phyloP scores from a whole-genome alignment of 2,329 filamentous ascomycete genomes.

The Lojkania enalia region DNA sequence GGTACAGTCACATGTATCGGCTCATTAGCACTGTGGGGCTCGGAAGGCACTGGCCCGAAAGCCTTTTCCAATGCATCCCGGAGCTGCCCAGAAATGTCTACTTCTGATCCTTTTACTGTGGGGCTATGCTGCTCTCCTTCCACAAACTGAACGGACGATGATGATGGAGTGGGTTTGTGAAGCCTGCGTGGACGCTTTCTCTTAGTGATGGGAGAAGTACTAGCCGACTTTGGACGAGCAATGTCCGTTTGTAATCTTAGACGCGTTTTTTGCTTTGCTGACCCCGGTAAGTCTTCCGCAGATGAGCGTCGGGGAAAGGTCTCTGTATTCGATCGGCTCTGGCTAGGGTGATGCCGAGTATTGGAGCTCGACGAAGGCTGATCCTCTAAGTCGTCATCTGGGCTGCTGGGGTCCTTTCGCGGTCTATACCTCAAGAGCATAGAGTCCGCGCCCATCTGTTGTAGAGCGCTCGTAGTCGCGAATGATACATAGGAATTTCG shows the following conservation, averaged over 20 bases:
- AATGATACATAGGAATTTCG: constrained; percentile 8
- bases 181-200: constrained; percentile 18
- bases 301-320: constrained; percentile 13
- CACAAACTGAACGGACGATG: constrained; percentile 12
- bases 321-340: constrained; percentile 2
- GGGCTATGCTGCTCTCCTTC: constrained; percentile 1
- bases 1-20: constrained; percentile 9
- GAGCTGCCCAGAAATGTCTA: constrained; percentile 20
- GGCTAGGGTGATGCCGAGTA: background rate
- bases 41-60: constrained; percentile 12
- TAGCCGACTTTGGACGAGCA: constrained; percentile 23
- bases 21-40: background rate
- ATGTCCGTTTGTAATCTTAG: constrained; percentile 27
- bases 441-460: background rate
- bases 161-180: constrained; percentile 14
- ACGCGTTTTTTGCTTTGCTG: constrained; percentile 10
- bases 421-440: background rate
- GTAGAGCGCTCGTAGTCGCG: background rate
- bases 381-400: background rate
- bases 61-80: constrained; percentile 22
- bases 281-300: constrained; percentile 11
- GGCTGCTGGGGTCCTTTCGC: background rate
- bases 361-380: background rate
- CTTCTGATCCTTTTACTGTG: constrained; percentile 25
- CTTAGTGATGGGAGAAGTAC: constrained; percentile 23